Evolutionary conservation across 768 basidiomycete genomes (phyloP).

Genomic region (Xerocomellus dryophilus): DNA sequence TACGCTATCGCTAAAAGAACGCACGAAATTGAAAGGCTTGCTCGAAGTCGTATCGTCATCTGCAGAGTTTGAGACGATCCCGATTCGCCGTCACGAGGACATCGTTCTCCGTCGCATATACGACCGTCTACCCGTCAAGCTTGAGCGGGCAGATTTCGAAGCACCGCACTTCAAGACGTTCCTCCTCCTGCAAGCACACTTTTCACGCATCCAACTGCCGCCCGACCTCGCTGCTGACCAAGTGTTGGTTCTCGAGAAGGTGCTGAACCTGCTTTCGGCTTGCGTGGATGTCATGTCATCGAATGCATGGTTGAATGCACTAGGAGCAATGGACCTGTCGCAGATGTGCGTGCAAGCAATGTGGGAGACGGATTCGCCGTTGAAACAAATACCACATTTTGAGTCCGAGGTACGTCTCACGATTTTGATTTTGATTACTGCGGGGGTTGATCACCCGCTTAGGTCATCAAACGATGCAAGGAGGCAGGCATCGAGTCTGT

Average conservation of each 20-base stretch:
- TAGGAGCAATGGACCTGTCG: constrained; percentile 95
- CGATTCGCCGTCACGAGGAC: constrained; percentile 94
- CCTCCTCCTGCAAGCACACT: constrained; percentile 94
- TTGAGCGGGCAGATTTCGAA: constrained; percentile 80
- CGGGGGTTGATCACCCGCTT: constrained; percentile 1
- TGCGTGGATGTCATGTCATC: constrained; percentile 99
- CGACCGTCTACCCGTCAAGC: constrained; percentile 95
- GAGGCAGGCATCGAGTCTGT: constrained; percentile 81
- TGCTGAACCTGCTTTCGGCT: constrained; percentile 86
- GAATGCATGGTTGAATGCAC: constrained; percentile 90
- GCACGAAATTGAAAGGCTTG: constrained; percentile 94
- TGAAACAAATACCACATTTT: constrained; percentile 97
- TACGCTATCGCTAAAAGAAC: constrained; percentile 90
- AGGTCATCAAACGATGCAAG: constrained; percentile 85
- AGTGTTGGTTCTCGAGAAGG: constrained; percentile 80
- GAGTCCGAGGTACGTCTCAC: constrained; percentile 68
- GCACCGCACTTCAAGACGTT: constrained; percentile 98
- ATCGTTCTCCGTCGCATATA: constrained; percentile 82
- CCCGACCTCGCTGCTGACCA: constrained; percentile 95
- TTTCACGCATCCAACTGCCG: constrained; percentile 87
- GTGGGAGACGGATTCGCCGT: constrained; percentile 95
- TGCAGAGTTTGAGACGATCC: constrained; percentile 91
- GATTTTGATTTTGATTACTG: neutral
- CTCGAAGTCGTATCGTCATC: constrained; percentile 97
- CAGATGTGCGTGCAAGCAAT: constrained; percentile 99